Conservation (phyloP, 2,329 filamentous ascomycete species). For the Neopestalotiopsis sp. region DNA sequence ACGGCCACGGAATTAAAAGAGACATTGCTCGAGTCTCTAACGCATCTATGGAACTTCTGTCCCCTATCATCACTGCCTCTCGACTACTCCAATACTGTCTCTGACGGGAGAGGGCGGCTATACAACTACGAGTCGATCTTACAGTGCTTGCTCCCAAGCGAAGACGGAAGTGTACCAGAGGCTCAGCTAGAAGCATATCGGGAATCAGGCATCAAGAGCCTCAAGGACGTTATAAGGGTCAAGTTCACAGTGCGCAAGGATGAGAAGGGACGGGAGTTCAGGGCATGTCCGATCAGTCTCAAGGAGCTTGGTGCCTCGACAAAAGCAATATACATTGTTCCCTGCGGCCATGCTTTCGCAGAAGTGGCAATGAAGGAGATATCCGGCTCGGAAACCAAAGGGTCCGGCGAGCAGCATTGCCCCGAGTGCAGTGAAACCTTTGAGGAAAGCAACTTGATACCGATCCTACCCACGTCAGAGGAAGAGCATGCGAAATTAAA, state of each 20-base stretch:
- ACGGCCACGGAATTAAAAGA: slow-evolving; percentile 90
- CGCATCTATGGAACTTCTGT: slow-evolving; percentile 86
- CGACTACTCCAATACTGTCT: slow-evolving; percentile 74
- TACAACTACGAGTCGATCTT: slow-evolving; percentile 96
- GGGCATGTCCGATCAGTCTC: slow-evolving; percentile 86
- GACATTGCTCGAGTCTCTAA: slow-evolving; percentile 81
- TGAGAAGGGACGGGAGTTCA: slow-evolving; percentile 57
- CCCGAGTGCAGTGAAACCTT: slow-evolving; percentile 80
- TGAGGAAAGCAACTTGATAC: slow-evolving; percentile 76
- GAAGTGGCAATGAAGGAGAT: slow-evolving; percentile 86
- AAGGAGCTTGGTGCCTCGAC: slow-evolving; percentile 82
- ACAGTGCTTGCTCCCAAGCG: slow-evolving; percentile 60
- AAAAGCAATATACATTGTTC: slow-evolving; percentile 87
- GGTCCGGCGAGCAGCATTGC: slow-evolving; percentile 51
- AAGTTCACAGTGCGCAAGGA: slow-evolving; percentile 65
- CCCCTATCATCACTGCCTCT: slow-evolving; percentile 83
- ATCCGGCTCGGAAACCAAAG: slow-evolving; percentile 30
- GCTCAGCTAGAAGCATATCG: slow-evolving; percentile 44
- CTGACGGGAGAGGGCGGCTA: slow-evolving; percentile 81
- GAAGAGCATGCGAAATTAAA: slow-evolving; percentile 74
- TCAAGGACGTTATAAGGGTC: slow-evolving; percentile 88
- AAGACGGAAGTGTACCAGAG: slow-evolving; percentile 57
- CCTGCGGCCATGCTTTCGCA: slow-evolving; percentile 93
- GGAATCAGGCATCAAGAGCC: slow-evolving; percentile 70
- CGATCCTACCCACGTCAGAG: slow-evolving; percentile 76